A percentile compares a stretch with the other conserved stretches of the same genome.
Conservation (phyloP, 306 rosid species). For the Vicia sativa region DNA sequence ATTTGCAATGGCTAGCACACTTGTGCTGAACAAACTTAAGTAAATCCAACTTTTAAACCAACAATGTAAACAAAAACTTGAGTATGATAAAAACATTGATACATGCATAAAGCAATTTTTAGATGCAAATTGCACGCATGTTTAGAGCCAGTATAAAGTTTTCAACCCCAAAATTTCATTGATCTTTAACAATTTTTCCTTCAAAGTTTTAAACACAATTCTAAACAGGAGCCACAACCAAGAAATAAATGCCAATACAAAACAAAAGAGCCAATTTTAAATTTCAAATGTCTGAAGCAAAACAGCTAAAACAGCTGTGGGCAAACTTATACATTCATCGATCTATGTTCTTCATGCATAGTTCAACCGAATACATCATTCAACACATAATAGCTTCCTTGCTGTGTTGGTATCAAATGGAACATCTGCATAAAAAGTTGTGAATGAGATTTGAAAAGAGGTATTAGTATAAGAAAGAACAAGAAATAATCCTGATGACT, state of each 20-base stretch:
- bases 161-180: conserved; percentile 37
- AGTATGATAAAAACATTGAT: background rate
- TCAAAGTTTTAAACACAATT: conserved; percentile 40
- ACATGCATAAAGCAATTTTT: conserved; percentile 4
- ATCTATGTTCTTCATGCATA: conserved; percentile 66
- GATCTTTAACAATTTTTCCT: conserved; percentile 41
- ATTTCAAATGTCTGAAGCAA: conserved; percentile 44
- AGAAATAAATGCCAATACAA: conserved; percentile 44
- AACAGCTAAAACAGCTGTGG: conserved; percentile 41
- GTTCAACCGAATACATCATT: conserved; percentile 95
- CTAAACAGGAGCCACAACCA: conserved; percentile 32
- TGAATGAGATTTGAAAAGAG: background rate
- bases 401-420: conserved; percentile 94
- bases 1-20: background rate
- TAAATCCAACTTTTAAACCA: conserved; percentile 8
- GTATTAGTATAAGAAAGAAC: background rate
- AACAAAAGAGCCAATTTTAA: conserved; percentile 44
- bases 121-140: conserved; percentile 1
- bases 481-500: background rate
- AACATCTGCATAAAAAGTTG: conserved; percentile 72
- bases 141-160: conserved; percentile 31
- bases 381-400: conserved; percentile 82
- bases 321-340: conserved; percentile 30
- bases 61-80: background rate
- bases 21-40: background rate